Evolutionary conservation across 2,329 filamentous ascomycete species (phyloP), one percentile per base, ranked within the genome.

Genomic region (Gaeumannomyces sp.): DNA sequence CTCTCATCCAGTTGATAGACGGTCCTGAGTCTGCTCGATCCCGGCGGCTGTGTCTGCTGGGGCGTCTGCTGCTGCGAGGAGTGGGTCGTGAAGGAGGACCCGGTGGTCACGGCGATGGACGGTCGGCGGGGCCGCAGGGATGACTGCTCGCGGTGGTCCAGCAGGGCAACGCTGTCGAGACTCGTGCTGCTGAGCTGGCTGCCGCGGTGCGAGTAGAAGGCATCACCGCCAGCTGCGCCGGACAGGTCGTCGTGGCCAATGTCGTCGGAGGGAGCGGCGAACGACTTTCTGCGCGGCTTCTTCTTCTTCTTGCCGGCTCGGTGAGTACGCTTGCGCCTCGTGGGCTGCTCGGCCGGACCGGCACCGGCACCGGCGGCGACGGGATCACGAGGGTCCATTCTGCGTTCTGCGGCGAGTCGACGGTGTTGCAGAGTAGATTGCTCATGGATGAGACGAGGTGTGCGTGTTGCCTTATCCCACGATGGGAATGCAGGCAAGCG

Each of bases 131-230:
- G 80, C 62, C 89, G 85, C 77, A 91, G 83, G 67, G 78, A 77
- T 60, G 81, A 83, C 69, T 89, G 87, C 62, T 84, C 80, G 70
- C 85, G 86, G 76, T 98, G 94, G 76, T 98, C 94, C 25, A 98
- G 80, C 69, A 98, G 79, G 10, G 86, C 89, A 73, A 96, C 89
- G 75, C 93, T 97, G 70, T 97, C 94, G 68, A 98, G 80, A 75
- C 94, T 98, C 0, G 91, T 93, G 71, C 84, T 88, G 78, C 94
- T 98, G 68, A 88, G 73, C 73, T 90, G 92, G 59, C 79, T 76
- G 10, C 80, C 73, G 63, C 79, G 76, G 66, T 82, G 73, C 69
- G 79, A 74, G 72, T 85, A 85, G 73, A 86, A 82, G 60, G 76
- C 78, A 66, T 79, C 73, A 65, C 75, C 65, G 61, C 72, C 70